phyloP scores from a whole-genome alignment of 2,329 filamentous ascomycete species.

The Emmonsia crescens region DNA sequence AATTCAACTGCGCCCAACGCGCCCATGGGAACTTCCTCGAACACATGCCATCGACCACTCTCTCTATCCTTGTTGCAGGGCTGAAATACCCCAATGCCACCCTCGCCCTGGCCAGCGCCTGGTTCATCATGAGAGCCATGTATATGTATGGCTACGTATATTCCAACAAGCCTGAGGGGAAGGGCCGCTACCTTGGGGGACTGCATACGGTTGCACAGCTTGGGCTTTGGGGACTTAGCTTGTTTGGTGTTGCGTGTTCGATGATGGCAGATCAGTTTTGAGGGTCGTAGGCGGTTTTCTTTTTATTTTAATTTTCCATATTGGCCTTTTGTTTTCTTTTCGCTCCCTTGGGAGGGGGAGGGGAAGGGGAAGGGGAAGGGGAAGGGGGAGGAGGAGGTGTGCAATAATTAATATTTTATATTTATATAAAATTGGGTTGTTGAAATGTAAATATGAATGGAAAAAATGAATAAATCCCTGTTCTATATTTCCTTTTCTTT shows the following conservation, averaged over 20 bases:
- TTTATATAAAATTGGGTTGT: too few relatives aligned
- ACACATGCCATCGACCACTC: conserved; percentile 43
- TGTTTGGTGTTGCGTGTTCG: conserved; percentile 20
- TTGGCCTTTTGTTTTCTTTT: too few relatives aligned
- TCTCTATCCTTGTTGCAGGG: conserved; percentile 44
- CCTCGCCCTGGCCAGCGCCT: conserved; percentile 37
- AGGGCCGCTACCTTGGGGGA: conserved; percentile 25
- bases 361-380: too few relatives aligned
- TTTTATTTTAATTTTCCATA: not conserved
- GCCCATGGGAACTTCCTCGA: conserved; percentile 51
- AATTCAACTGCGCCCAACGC: conserved; percentile 46
- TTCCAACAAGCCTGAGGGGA: conserved; percentile 28
- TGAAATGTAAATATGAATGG: too few relatives aligned
- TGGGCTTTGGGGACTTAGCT: conserved; percentile 29
- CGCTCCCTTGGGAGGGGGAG: too few relatives aligned
- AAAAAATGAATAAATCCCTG: too few relatives aligned
- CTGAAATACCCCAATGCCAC: conserved; percentile 42
- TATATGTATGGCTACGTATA: conserved; percentile 41
- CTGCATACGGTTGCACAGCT: conserved; percentile 32
- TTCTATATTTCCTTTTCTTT: too few relatives aligned
- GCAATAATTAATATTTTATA: too few relatives aligned
- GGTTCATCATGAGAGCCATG: conserved; percentile 41
- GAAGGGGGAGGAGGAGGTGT: too few relatives aligned
- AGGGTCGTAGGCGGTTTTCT: not conserved
- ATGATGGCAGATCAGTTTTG: not conserved